Evolutionary conservation across 768 basidiomycete genomes (phyloP), one percentile per base, ranked within the genome.

Genomic region (Leccinum variicolor): DNA sequence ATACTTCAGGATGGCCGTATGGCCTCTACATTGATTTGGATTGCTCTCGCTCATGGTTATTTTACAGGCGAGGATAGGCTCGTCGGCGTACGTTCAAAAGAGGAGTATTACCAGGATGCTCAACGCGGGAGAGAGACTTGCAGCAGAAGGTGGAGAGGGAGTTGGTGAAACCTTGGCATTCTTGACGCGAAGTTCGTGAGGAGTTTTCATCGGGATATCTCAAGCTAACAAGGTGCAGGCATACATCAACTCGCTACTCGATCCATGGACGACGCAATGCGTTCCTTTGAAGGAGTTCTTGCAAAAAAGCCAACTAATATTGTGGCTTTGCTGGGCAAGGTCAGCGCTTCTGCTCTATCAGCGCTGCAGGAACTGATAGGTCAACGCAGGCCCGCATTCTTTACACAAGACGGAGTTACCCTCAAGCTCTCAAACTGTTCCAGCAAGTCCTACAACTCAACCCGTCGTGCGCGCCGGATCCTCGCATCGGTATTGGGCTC

Each of bases 401-500:
- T 13, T 95, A 94, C 68, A 84, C 90, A 8, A 80, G 86, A 53
- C 81, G 91, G 46, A 83, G 87, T 62, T 91, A 84, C 65, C 80
- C 85, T 25, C 85, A 88, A 48, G 88, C 97, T 3, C 80, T 99
- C 26, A 87, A 88, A 60, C 67, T 87, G 6, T 98, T 96, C 70
- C 96, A 98, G 69, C 84, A 86, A 50, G 87, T 95, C 9, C 79
- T 98, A 13, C 77, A 81, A 29, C 80, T 90, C 94, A 86, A 84
- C 55, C 94, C 96, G 0, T 74, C 80, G 17, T 94, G 91, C 73
- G 75, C 80, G 25, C 97, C 96, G 0, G 96, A 99, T 71, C 96
- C 97, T 33, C 84, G 97, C 7, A 89, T 98, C 56, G 97, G 97
- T 17, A 92, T 98, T 41, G 97, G 97, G 9, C 75, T 99, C 5